Evolutionary conservation across 192 early-diverging fungal species (phyloP), one percentile per base, ranked within the genome.

Genomic region (Umbelopsis sp.): DNA sequence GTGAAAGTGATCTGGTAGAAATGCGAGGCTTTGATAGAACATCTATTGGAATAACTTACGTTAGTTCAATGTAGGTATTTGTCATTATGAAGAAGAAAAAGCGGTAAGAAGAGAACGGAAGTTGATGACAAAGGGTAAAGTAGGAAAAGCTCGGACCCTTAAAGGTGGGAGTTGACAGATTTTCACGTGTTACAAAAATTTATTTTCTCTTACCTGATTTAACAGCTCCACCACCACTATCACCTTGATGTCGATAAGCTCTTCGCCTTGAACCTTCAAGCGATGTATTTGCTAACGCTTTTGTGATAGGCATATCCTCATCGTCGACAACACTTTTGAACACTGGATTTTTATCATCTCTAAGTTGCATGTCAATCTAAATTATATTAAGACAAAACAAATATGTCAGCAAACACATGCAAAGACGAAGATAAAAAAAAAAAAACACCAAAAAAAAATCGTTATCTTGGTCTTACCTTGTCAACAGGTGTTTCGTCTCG

Each of bases 141-240:
- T 38, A 66, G 53, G 41, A 45, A 29, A 66, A 69, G 44, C n/a
- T 69, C 68, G 68, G 68, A 51, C 38, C 45, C 47, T 62, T 36
- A 29, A 31, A 45, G 53, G 31, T 20, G 49, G 36, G 62, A 25
- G 29, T 69, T 70, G 73, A 68, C 68, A 62, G 45, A 74, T 74
- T 74, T 74, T 74, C 73, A 74, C 73, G 68, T 74, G 73, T 50
- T 22, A 72, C 45, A 68, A 47, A 45, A 67, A 43, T 17, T 22
- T 41, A 29, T 22, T 67, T 44, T 67, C 21, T 41, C 66, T 22
- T 26, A 67, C 43, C 66, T 41, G 25, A 17, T 25, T 43, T 47
- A 47, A n/a, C n/a, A n/a, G n/a, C n/a, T n/a, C n/a, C n/a, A n/a
- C 10, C 12, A 25, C 24, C 21, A 44, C 47, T 49, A 49, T 67